phyloP scores from a whole-genome alignment of 805 yeast genomes.

The Candida railenensis region DNA sequence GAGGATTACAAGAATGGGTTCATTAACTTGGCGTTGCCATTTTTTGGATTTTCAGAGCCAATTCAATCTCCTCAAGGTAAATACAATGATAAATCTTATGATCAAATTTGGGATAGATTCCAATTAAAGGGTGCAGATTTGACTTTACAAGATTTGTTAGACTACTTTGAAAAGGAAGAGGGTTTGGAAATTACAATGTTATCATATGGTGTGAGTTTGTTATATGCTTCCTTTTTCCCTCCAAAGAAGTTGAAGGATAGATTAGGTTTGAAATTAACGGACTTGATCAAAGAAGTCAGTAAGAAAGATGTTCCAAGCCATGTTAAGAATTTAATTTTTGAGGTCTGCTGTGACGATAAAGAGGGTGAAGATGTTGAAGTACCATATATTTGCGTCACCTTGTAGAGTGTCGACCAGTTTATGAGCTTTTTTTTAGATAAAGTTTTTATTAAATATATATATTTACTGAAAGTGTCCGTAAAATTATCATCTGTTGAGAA shows the following conservation, averaged over 20 bases:
- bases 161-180: constrained; percentile 75
- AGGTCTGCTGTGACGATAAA: constrained; percentile 88
- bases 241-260: constrained; percentile 86
- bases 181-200: constrained; percentile 89
- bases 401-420: too few relatives aligned
- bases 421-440: too few relatives aligned
- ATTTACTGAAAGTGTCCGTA: too few relatives aligned
- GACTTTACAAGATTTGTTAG: constrained; percentile 70
- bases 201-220: constrained; percentile 82
- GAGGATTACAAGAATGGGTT: constrained; percentile 93
- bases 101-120: constrained; percentile 94
- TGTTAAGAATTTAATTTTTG: constrained; percentile 77
- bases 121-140: constrained; percentile 68
- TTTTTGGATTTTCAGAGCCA: constrained; percentile 96
- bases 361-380: constrained; percentile 95
- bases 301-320: constrained; percentile 77
- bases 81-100: constrained; percentile 77
- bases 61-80: constrained; percentile 79
- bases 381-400: constrained; percentile 72
- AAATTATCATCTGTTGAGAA: too few relatives aligned
- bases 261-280: constrained; percentile 61
- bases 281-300: constrained; percentile 79
- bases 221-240: constrained; percentile 93
- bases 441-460: constrained; percentile 1
- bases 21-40: constrained; percentile 88